These are phyloP conservation scores for Podaxis rugospora DNA, from an alignment of 768 basidiomycete genomes.

Conservation along the genomic window DNA sequence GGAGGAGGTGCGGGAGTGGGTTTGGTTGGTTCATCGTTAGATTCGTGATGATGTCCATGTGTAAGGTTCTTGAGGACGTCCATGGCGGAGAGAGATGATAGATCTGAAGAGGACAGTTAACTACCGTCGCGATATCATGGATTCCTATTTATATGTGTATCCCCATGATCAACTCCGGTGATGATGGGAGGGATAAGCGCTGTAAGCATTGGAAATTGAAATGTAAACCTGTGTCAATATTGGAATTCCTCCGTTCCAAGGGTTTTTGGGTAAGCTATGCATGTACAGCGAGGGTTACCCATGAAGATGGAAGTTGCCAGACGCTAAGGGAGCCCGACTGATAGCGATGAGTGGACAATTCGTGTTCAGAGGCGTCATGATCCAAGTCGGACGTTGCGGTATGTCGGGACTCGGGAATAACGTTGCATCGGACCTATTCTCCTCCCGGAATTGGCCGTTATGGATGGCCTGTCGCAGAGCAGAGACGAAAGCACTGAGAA, in stretches of 20 bases:
- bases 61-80: constrained; percentile 14
- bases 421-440: too few relatives aligned
- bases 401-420: too few relatives aligned
- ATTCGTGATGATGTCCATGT: constrained; percentile 4
- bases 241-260: not conserved
- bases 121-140: not conserved
- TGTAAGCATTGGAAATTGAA: not conserved
- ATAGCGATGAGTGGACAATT: too few relatives aligned
- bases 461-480: too few relatives aligned
- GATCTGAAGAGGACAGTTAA: not conserved
- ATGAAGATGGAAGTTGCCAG: too few relatives aligned
- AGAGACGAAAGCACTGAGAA: too few relatives aligned
- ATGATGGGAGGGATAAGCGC: not conserved
- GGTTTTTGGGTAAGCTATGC: not conserved
- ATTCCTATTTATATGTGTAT: not conserved
- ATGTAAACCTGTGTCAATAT: not conserved
- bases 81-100: constrained; percentile 6
- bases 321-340: too few relatives aligned
- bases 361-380: too few relatives aligned
- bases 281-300: too few relatives aligned
- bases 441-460: too few relatives aligned
- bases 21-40: not conserved
- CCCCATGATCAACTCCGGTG: not conserved
- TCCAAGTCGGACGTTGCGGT: too few relatives aligned
- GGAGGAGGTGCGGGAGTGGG: constrained; percentile 3